A percentile compares a stretch with the other conserved stretches of the same genome.
These are phyloP conservation scores for Jatropha podagrica DNA, from an alignment of 441 rosid species.

Conservation along the genomic window DNA sequence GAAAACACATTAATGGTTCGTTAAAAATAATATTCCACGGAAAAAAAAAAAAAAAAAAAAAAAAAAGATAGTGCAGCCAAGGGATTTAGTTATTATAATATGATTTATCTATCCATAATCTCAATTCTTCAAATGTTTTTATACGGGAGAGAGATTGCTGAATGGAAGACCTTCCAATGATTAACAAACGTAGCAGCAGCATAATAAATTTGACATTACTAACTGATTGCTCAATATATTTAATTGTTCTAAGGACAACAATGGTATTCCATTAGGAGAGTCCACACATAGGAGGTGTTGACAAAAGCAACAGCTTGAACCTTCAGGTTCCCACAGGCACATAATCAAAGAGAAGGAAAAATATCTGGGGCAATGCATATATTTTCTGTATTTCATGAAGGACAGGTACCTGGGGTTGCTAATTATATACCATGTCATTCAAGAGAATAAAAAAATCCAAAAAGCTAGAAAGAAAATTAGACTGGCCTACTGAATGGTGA, in stretches of 20 bases:
- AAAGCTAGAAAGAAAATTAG: not conserved
- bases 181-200: not conserved
- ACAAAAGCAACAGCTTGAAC: not conserved
- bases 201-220: not conserved
- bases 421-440: not conserved
- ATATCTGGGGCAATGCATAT: not conserved
- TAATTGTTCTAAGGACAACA: not conserved
- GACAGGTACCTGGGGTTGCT: not conserved
- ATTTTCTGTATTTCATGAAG: not conserved
- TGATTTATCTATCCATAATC: not conserved
- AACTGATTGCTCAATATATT: not conserved
- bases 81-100: not conserved
- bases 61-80: not conserved
- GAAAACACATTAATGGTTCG: slow-evolving; percentile 19
- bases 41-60: not conserved
- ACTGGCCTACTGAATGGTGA: not conserved
- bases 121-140: not conserved
- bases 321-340: not conserved
- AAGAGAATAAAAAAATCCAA: not conserved
- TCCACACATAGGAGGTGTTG: not conserved
- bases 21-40: not conserved
- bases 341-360: not conserved
- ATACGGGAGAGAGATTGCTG: not conserved
- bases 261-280: not conserved
- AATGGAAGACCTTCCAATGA: not conserved